These are phyloP conservation scores for Eimeria falciformis DNA, from an alignment of 169 alveolate genomes.

Conservation along the genomic window DNA sequence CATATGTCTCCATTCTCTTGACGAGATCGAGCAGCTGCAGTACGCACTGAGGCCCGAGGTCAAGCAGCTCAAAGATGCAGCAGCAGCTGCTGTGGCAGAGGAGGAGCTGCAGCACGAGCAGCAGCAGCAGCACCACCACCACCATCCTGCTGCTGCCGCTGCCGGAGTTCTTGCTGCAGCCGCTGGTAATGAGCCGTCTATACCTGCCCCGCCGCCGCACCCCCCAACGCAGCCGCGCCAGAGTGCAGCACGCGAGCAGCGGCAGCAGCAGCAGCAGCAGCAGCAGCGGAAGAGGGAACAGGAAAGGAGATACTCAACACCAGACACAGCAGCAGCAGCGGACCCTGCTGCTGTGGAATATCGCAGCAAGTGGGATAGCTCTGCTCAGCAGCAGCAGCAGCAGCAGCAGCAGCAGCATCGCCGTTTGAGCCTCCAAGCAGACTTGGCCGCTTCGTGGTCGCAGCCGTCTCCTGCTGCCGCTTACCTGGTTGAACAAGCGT, in stretches of 20 bases:
- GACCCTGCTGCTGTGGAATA: background rate
- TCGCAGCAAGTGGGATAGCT: conserved; percentile 6
- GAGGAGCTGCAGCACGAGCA: background rate
- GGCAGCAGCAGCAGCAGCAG: conserved; percentile 41
- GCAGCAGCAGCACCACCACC: conserved; percentile 34
- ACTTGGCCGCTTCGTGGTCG: background rate
- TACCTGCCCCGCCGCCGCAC: background rate
- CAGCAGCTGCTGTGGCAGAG: conserved; percentile 38
- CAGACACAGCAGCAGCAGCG: conserved; percentile 44
- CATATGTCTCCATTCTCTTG: background rate
- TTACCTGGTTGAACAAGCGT: no score
- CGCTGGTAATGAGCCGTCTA: background rate
- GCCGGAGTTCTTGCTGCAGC: background rate
- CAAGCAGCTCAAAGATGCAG: background rate
- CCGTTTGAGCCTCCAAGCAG: conserved; percentile 1
- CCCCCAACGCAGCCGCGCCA: background rate
- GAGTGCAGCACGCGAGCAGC: background rate
- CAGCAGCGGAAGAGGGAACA: conserved; percentile 21
- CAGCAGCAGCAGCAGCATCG: conserved; percentile 11
- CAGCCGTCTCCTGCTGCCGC: background rate
- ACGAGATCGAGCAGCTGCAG: conserved; percentile 22
- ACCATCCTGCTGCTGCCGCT: conserved; percentile 26
- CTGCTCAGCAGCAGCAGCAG: conserved; percentile 20
- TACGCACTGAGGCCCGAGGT: background rate
- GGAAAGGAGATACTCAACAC: conserved; percentile 23